Conservation (phyloP, 495 filamentous ascomycete genomes). For the Penicillium daleae region DNA sequence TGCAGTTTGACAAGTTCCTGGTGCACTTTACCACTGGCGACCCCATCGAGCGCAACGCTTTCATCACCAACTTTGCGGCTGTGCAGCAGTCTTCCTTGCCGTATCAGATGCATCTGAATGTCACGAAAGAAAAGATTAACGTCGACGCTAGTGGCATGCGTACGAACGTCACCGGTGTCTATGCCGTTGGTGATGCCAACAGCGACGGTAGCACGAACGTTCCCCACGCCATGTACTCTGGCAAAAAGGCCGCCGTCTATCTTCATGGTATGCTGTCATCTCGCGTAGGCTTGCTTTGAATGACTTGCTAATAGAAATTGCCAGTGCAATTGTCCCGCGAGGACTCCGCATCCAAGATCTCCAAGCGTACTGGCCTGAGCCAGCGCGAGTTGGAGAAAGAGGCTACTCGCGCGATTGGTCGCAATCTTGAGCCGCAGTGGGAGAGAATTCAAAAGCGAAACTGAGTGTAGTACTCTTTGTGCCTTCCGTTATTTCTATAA, state of each 20-base stretch:
- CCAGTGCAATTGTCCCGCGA: conserved; percentile 43
- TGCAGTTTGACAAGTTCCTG: conserved; percentile 53
- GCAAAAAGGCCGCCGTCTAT: conserved; percentile 59
- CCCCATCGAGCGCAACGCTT: conserved; percentile 48
- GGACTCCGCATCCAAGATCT: conserved; percentile 38
- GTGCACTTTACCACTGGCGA: conserved; percentile 55
- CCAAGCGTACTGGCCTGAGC: conserved; percentile 32
- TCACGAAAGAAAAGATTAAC: conserved; percentile 50
- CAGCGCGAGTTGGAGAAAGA: conserved; percentile 35
- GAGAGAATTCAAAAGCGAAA: conserved; percentile 7
- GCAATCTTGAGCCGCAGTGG: conserved; percentile 34
- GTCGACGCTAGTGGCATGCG: conserved; percentile 44
- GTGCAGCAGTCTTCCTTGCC: conserved; percentile 46
- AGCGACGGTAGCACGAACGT: conserved; percentile 61
- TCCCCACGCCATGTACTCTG: conserved; percentile 61
- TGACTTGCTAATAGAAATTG: conserved; percentile 8
- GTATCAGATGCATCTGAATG: conserved; percentile 43
- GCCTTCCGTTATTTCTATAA: background rate
- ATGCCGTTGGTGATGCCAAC: conserved; percentile 60
- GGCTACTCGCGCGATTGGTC: conserved; percentile 36
- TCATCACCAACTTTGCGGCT: conserved; percentile 54
- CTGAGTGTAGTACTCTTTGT: background rate
- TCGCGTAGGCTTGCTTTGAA: background rate
- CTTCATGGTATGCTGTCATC: conserved; percentile 52
- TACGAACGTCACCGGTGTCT: conserved; percentile 55